Evolutionary conservation across 2,329 filamentous ascomycete genomes (phyloP).

Genomic region (Pseudocercospora crystallina): DNA sequence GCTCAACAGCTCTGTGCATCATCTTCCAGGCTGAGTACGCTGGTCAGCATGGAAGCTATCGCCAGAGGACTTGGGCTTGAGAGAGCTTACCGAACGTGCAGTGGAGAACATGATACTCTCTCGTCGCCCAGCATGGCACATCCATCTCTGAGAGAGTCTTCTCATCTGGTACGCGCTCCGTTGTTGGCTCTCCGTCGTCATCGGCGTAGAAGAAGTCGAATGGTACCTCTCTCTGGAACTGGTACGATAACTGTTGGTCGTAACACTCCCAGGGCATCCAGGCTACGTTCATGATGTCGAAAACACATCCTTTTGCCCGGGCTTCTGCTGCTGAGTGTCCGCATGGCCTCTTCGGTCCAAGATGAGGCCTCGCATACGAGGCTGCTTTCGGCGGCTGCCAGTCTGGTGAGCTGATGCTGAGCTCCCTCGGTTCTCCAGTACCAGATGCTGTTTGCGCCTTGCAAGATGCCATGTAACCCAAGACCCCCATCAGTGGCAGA

Average conservation of each 20-base stretch:
- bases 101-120: neutral
- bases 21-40: neutral
- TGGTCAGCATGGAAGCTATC: no score
- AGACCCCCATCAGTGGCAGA: neutral
- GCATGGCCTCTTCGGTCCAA: neutral
- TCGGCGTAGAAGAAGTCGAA: constrained; percentile 2
- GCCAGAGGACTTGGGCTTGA: no score
- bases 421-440: neutral
- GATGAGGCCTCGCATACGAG: neutral
- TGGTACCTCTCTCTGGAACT: constrained; percentile 1
- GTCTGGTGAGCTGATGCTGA: neutral
- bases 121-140: neutral
- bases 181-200: neutral
- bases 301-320: neutral
- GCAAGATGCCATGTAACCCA: neutral
- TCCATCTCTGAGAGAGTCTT: neutral
- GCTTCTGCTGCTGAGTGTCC: neutral
- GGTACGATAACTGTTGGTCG: neutral
- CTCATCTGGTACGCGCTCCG: neutral
- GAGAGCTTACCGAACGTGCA: neutral
- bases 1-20: neutral
- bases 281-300: neutral
- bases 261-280: constrained; percentile 1
- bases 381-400: neutral
- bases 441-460: no score